These are phyloP conservation scores for Ramaria rubella DNA, from an alignment of 768 basidiomycete species.

Conservation along the genomic window DNA sequence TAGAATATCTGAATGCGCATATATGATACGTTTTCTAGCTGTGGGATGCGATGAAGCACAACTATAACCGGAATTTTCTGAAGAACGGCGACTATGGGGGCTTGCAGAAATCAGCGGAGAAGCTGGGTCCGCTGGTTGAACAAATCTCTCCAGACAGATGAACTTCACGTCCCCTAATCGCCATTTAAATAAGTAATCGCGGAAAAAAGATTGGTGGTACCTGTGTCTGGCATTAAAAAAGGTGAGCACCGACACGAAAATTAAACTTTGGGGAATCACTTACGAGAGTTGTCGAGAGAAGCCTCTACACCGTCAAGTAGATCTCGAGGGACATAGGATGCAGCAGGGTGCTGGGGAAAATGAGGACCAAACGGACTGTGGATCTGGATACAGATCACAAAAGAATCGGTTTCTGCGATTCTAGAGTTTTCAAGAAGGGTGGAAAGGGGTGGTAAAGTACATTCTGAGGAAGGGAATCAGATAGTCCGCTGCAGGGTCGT, in stretches of 20 bases:
- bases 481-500: not conserved
- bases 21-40: constrained; percentile 67
- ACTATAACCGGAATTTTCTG: constrained; percentile 39
- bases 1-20: constrained; percentile 74
- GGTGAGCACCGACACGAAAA: not conserved
- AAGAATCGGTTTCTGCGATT: constrained; percentile 56
- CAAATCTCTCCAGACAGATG: constrained; percentile 53
- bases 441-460: constrained; percentile 56
- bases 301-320: constrained; percentile 64
- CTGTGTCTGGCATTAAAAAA: constrained; percentile 6
- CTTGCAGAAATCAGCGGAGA: constrained; percentile 24
- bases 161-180: constrained; percentile 70
- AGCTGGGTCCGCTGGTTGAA: constrained; percentile 27
- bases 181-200: not conserved
- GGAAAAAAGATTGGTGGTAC: not conserved
- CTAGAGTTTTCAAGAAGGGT: constrained; percentile 51
- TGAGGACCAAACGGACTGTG: constrained; percentile 50
- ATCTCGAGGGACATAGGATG: constrained; percentile 58
- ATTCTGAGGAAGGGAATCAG: constrained; percentile 35
- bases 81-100: constrained; percentile 26
- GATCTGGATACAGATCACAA: constrained; percentile 70
- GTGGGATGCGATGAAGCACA: constrained; percentile 38
- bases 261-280: constrained; percentile 21
- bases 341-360: constrained; percentile 59
- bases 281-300: constrained; percentile 66